These are phyloP conservation scores for Hypocreales sp. DNA, from an alignment of 2,329 filamentous ascomycete genomes.

Conservation along the genomic window DNA sequence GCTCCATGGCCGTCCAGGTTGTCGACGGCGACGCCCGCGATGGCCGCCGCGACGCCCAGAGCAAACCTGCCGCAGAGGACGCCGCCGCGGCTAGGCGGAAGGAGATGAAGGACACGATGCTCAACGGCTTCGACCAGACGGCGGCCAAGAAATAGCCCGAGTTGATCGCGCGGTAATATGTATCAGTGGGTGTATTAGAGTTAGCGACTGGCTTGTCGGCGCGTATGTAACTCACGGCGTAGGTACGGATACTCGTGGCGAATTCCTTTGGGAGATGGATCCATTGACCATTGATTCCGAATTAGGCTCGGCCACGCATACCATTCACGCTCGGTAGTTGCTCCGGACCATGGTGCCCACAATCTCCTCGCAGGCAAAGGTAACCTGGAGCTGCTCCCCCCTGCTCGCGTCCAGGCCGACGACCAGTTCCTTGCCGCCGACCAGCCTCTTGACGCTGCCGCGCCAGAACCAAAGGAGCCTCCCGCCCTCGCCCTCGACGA, in stretches of 20 bases:
- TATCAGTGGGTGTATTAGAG: too few relatives aligned
- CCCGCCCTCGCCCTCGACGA: conserved; percentile 43
- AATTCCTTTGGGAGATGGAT: too few relatives aligned
- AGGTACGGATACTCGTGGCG: too few relatives aligned
- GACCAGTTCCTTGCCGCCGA: conserved; percentile 42
- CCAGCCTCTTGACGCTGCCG: conserved; percentile 47
- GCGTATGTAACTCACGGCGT: too few relatives aligned
- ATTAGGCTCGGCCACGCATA: too few relatives aligned
- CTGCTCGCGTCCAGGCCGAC: conserved; percentile 34
- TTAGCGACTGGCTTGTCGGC: too few relatives aligned
- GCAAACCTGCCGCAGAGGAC: too few relatives aligned
- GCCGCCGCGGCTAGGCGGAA: too few relatives aligned
- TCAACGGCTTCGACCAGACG: conserved; percentile 23
- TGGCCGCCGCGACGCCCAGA: too few relatives aligned
- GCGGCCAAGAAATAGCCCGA: conserved; percentile 17
- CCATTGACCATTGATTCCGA: too few relatives aligned
- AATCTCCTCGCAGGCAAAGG: conserved; percentile 75
- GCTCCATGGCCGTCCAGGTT: conserved; percentile 41
- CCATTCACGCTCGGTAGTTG: conserved; percentile 1
- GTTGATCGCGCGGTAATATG: too few relatives aligned
- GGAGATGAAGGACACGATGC: conserved; percentile 21
- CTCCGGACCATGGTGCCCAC: conserved; percentile 37
- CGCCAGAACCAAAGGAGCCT: conserved; percentile 52
- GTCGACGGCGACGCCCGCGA: conserved; percentile 14
- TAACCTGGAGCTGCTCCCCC: conserved; percentile 43